phyloP scores from a whole-genome alignment of 1,284 basidiomycete species.

The Moniliophthora roreri region DNA sequence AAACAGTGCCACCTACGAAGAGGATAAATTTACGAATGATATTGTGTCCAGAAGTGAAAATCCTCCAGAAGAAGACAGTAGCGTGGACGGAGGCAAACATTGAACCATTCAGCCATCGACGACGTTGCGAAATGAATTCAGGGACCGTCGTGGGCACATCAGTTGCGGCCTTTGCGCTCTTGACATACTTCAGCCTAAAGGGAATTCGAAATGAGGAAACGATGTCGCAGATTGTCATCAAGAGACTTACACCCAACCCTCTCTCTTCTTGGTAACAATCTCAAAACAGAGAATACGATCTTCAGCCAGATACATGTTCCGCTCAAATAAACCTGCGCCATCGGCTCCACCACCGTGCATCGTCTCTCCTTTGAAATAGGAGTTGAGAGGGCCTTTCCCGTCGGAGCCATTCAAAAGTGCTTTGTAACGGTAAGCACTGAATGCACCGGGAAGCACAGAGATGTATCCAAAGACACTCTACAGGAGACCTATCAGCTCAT shows the following conservation, averaged over 20 bases:
- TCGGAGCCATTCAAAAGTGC: constrained; percentile 81
- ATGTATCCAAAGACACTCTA: constrained; percentile 89
- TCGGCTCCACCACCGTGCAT: constrained; percentile 69
- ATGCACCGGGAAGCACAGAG: constrained; percentile 87
- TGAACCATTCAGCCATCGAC: constrained; percentile 89
- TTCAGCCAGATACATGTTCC: constrained; percentile 91
- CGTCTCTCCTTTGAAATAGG: constrained; percentile 90
- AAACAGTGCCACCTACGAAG: constrained; percentile 57
- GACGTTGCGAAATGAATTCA: constrained; percentile 89
- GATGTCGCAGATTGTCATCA: constrained; percentile 2
- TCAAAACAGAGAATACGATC: constrained; percentile 98
- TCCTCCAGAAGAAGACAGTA: constrained; percentile 79
- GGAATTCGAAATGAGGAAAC: constrained; percentile 12
- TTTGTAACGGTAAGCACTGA: constrained; percentile 89
- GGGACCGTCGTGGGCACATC: constrained; percentile 84
- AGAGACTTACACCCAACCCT: constrained; percentile 72
- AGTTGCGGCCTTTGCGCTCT: constrained; percentile 86
- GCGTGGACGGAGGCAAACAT: constrained; percentile 87
- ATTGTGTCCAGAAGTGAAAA: constrained; percentile 90
- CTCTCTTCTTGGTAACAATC: constrained; percentile 90
- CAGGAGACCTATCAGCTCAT: not conserved
- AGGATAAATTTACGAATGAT: constrained; percentile 83
- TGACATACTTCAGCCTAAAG: constrained; percentile 82
- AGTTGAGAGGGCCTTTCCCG: constrained; percentile 85
- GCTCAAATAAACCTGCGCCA: constrained; percentile 75